Evolutionary conservation across 2,329 filamentous ascomycete species (phyloP).

Genomic region (Apiospora hydei): DNA sequence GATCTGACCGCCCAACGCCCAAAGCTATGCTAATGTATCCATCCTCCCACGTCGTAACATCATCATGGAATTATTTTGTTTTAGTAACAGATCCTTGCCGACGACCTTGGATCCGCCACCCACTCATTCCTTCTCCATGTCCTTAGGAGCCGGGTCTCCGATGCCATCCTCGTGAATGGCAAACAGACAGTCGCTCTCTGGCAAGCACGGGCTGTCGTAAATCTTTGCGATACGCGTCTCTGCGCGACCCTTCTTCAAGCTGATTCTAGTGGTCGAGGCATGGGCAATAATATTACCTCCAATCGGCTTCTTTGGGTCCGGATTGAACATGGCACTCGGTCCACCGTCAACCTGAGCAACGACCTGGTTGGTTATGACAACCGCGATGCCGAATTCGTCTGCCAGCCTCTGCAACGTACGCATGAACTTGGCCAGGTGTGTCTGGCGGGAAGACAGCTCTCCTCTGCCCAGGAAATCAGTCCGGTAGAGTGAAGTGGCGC

Average conservation of each 20-base stretch:
- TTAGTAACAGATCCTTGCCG: not conserved
- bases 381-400: slow-evolving; percentile 91
- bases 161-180: slow-evolving; percentile 98
- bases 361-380: slow-evolving; percentile 98
- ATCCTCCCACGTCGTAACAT: slow-evolving; percentile 1
- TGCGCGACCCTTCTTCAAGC: slow-evolving; percentile 91
- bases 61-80: slow-evolving; percentile 3
- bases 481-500: slow-evolving; percentile 91
- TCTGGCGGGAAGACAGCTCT: slow-evolving; percentile 92
- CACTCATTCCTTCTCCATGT: slow-evolving; percentile 74
- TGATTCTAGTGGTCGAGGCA: slow-evolving; percentile 92
- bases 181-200: slow-evolving; percentile 95
- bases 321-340: slow-evolving; percentile 97
- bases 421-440: slow-evolving; percentile 88
- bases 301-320: slow-evolving; percentile 98
- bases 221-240: slow-evolving; percentile 99
- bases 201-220: slow-evolving; percentile 96
- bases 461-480: slow-evolving; percentile 98
- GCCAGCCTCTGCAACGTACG: slow-evolving; percentile 80
- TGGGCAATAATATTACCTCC: slow-evolving; percentile 99
- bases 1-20: slow-evolving; percentile 19
- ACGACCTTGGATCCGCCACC: not conserved
- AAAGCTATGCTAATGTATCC: slow-evolving; percentile 23
- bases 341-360: slow-evolving; percentile 98
- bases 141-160: slow-evolving; percentile 93